Evolutionary conservation across 192 early-diverging fungal genomes (phyloP).

Genomic region (Obelidium mucronatum): DNA sequence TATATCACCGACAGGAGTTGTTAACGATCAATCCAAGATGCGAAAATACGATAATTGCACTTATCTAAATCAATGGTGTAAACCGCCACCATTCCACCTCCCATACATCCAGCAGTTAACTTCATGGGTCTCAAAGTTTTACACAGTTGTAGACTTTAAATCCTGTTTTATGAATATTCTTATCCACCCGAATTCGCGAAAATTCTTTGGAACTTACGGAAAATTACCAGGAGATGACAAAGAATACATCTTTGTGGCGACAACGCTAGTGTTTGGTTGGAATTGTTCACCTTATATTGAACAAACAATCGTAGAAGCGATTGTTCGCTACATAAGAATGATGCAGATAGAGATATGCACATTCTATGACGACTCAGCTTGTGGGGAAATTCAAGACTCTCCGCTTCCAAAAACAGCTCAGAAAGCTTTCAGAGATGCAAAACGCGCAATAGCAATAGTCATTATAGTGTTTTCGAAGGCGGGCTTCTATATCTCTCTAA

Average conservation of each 20-base stretch:
- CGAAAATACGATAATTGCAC: neutral
- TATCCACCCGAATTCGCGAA: neutral
- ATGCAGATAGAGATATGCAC: neutral
- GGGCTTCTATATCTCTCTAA: neutral
- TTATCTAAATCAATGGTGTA: neutral
- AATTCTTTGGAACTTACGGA: neutral
- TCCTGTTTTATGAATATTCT: neutral
- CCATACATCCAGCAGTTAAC: neutral
- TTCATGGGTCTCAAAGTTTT: neutral
- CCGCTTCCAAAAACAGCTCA: neutral
- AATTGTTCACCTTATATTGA: neutral
- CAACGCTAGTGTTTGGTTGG: neutral
- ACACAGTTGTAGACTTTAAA: neutral
- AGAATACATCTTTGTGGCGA: neutral
- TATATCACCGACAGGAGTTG: neutral
- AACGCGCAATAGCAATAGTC: neutral
- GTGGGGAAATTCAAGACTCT: neutral
- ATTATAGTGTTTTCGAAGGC: neutral
- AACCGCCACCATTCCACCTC: neutral
- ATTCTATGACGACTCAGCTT: neutral
- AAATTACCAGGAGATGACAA: neutral
- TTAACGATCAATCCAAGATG: neutral
- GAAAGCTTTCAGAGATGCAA: neutral
- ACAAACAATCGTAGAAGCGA: neutral
- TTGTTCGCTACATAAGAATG: neutral